These are phyloP conservation scores for Phellopilus nigrolimitatus DNA, from an alignment of 1,284 basidiomycete genomes.

Conservation along the genomic window DNA sequence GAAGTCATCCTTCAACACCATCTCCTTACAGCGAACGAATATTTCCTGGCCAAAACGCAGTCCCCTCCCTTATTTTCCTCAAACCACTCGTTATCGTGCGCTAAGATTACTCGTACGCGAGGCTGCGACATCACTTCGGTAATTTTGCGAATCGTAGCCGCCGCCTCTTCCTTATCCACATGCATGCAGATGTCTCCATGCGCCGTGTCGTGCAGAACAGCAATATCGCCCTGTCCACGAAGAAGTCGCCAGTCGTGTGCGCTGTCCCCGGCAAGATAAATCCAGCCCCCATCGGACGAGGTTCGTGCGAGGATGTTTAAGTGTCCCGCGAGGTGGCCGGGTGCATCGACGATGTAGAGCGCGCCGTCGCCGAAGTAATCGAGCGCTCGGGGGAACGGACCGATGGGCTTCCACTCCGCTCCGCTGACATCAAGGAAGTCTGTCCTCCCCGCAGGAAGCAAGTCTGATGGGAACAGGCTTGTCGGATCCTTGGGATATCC, in stretches of 20 bases:
- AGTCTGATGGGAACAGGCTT: slow-evolving; percentile 30
- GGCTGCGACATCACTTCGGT: slow-evolving; percentile 33
- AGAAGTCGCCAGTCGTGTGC: slow-evolving; percentile 51
- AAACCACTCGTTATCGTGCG: slow-evolving; percentile 52
- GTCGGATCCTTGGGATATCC: slow-evolving; percentile 40
- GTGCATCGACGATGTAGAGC: slow-evolving; percentile 50
- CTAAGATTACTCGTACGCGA: slow-evolving; percentile 43
- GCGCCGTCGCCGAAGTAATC: slow-evolving; percentile 57
- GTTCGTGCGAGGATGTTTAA: slow-evolving; percentile 52
- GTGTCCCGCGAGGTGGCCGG: slow-evolving; percentile 51
- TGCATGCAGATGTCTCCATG: slow-evolving; percentile 36
- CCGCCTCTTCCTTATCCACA: slow-evolving; percentile 37
- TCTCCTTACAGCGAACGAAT: slow-evolving; percentile 26
- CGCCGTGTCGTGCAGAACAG: slow-evolving; percentile 25
- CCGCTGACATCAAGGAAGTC: slow-evolving; percentile 33
- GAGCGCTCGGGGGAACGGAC: slow-evolving; percentile 45
- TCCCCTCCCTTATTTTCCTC: slow-evolving; percentile 35
- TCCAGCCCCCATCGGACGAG: slow-evolving; percentile 49
- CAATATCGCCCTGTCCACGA: slow-evolving; percentile 40
- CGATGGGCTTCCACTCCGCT: slow-evolving; percentile 31
- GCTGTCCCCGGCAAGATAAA: slow-evolving; percentile 52
- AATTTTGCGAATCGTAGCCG: slow-evolving; percentile 39
- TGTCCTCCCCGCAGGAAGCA: slow-evolving; percentile 42
- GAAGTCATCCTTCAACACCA: not conserved
- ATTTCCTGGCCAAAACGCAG: slow-evolving; percentile 41